Evolutionary conservation across 1,284 basidiomycete species (phyloP).

Genomic region (Melampsora abietis-canadensis): DNA sequence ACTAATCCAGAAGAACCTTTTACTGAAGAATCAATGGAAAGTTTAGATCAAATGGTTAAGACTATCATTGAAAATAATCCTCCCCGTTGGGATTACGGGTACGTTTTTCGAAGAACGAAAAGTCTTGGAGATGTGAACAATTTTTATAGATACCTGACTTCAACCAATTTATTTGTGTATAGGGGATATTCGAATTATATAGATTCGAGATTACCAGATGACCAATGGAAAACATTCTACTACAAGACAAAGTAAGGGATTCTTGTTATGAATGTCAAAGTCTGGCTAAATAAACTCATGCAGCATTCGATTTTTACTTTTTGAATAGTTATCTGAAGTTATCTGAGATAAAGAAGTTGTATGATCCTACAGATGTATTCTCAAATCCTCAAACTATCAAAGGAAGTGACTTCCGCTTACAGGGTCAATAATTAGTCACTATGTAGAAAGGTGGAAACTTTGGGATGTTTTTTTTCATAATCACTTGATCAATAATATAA

Average conservation of each 20-base stretch:
- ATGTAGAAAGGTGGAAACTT: too few relatives aligned
- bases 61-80: slow-evolving; percentile 25
- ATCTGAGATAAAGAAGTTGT: slow-evolving; percentile 12
- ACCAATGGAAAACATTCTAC: slow-evolving; percentile 22
- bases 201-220: slow-evolving; percentile 22
- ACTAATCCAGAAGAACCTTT: slow-evolving; percentile 2
- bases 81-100: slow-evolving; percentile 25
- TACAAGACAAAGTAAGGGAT: slow-evolving; percentile 26
- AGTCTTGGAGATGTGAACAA: too few relatives aligned
- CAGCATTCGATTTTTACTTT: background rate
- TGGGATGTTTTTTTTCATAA: too few relatives aligned
- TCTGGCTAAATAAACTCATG: too few relatives aligned
- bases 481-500: too few relatives aligned
- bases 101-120: background rate
- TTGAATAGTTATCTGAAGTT: slow-evolving; percentile 12
- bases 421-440: too few relatives aligned
- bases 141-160: background rate
- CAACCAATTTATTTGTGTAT: background rate
- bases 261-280: background rate
- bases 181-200: slow-evolving; percentile 39
- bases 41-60: slow-evolving; percentile 23
- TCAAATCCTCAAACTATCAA: slow-evolving; percentile 17
- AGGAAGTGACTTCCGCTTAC: too few relatives aligned
- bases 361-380: slow-evolving; percentile 33
- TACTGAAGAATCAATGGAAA: slow-evolving; percentile 1